Percentiles rank a stretch among this genome's conserved stretches.
phyloP scores from a whole-genome alignment of 1,284 basidiomycete species.

The Serendipita sp. region DNA sequence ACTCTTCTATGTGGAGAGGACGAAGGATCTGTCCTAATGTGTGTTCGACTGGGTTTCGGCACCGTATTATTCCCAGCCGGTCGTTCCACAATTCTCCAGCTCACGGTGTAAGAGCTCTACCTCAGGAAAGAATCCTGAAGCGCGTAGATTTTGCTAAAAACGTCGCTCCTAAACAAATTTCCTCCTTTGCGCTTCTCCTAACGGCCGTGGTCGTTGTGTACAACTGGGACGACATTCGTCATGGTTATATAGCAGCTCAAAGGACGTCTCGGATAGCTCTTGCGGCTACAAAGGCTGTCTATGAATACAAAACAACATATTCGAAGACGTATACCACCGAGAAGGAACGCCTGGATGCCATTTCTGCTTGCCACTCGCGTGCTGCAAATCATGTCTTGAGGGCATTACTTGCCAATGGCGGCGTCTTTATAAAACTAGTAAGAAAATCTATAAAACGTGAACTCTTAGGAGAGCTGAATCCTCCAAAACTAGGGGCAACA shows the following conservation, averaged over 20 bases:
- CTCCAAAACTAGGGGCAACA: slow-evolving; percentile 50
- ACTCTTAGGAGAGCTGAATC: too few relatives aligned
- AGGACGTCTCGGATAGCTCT: background rate
- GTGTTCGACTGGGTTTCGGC: too few relatives aligned
- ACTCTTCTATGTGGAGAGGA: too few relatives aligned
- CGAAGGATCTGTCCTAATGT: too few relatives aligned
- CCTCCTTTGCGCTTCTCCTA: background rate
- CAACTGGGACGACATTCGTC: background rate
- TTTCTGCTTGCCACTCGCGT: slow-evolving; percentile 66
- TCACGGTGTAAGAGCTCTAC: background rate
- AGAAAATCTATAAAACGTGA: background rate
- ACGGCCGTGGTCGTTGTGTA: background rate
- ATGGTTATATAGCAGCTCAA: background rate
- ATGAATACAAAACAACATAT: slow-evolving; percentile 7
- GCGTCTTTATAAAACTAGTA: slow-evolving; percentile 77
- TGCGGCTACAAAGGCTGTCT: background rate
- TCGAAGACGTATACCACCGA: slow-evolving; percentile 34
- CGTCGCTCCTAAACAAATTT: background rate
- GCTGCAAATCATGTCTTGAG: background rate
- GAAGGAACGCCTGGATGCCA: slow-evolving; percentile 39
- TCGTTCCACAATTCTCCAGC: too few relatives aligned
- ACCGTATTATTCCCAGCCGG: too few relatives aligned
- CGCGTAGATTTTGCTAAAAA: background rate
- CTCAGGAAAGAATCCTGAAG: background rate
- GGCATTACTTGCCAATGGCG: slow-evolving; percentile 31